Evolutionary conservation across 208 protist genomes (phyloP), one percentile per base, ranked within the genome.

Genomic region (Tritrichomonas foetus): DNA sequence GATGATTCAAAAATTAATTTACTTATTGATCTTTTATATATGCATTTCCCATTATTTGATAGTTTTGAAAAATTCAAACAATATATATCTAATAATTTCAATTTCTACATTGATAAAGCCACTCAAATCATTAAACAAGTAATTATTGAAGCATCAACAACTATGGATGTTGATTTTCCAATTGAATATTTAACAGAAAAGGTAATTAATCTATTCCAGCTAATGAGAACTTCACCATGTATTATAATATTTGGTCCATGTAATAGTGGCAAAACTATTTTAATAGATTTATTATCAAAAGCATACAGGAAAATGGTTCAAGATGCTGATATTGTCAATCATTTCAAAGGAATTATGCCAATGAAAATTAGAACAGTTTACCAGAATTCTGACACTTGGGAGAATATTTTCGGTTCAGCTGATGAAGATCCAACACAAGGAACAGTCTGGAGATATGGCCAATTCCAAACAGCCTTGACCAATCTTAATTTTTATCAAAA

Each of bases 111-210:
- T 11, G 0, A 22, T 36, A 89, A 89, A 44, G 11, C 39, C 8
- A 33, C 14, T 20, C 8, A 53, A 53, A 53, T 47, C 27, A 89
- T 89, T 16, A 11, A 0, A 33, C 27, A 89, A 57, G 44, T 47
- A 39, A 89, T 89, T 47, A 41, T 36, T 39, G 47, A 57, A 39
- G 25, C 8, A 44, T 44, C 27, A 27, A 30, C 5, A 39, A 50
- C 33, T 0, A 89, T 16, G 0, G 27, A 57, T 33, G 0, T 61
- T 57, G 16, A n/a, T 39, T 20, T 61, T 53, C 47, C 47, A 61
- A n/a, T 89, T 39, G 30, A 89, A 57, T 89, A 89, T 89, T 89
- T 89, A 30, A 49, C 57, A 57, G 78, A 89, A 39, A 89, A 36
- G 57, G 22, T 36, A 5, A 57, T 39, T 50, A 33, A 33, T 22